Evolutionary conservation across 106 monocot species (phyloP).

Genomic region (Chionographis japonica): DNA sequence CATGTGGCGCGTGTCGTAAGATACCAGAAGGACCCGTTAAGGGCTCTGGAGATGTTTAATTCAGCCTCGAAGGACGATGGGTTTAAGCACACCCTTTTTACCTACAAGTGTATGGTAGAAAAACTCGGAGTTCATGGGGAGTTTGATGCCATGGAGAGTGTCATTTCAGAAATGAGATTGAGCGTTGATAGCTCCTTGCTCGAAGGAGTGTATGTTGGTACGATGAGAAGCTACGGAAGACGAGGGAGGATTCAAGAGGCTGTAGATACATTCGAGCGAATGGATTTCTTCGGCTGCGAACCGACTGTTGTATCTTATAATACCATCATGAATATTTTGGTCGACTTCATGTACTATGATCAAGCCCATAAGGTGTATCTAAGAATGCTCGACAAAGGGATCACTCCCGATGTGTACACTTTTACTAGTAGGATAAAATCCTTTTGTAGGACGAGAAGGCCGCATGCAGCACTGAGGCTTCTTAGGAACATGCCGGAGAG

Average conservation of each 20-base stretch:
- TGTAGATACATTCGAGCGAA: constrained; percentile 30
- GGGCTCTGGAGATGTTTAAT: constrained; percentile 50
- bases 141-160: constrained; percentile 36
- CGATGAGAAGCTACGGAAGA: constrained; percentile 31
- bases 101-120: constrained; percentile 32
- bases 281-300: no score
- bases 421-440: constrained; percentile 37
- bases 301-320: constrained; percentile 34
- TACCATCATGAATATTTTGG: constrained; percentile 35
- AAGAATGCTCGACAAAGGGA: constrained; percentile 24
- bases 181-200: no score
- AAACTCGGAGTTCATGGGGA: constrained; percentile 29
- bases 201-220: constrained; percentile 28
- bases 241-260: constrained; percentile 29
- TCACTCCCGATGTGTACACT: constrained; percentile 30
- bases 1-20: no score
- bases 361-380: constrained; percentile 46
- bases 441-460: no score
- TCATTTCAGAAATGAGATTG: no score
- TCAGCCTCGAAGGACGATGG: constrained; percentile 17
- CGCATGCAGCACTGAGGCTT: no score
- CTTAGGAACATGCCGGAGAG: no score
- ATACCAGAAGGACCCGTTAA: no score
- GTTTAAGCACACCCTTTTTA: constrained; percentile 25
- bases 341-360: constrained; percentile 22